These are phyloP conservation scores for Sporothrix variecibatus DNA, from an alignment of 2,329 filamentous ascomycete genomes.

Conservation along the genomic window DNA sequence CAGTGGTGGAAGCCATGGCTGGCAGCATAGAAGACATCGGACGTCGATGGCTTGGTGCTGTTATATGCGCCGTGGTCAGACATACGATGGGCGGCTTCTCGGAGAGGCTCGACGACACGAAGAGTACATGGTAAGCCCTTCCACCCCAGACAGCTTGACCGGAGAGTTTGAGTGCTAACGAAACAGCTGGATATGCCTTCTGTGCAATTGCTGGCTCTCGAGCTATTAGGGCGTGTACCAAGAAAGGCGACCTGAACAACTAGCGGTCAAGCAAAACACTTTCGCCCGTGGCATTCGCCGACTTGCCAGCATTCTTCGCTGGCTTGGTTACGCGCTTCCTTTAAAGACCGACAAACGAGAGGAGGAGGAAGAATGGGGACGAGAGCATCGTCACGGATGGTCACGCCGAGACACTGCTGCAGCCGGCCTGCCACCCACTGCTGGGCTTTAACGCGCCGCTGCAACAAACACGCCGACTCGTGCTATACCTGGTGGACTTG, in stretches of 20 bases:
- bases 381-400: conserved; percentile 35
- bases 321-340: conserved; percentile 59
- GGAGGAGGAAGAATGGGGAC: conserved; percentile 41
- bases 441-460: conserved; percentile 85
- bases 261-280: conserved; percentile 29
- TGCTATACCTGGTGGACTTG: conserved; percentile 94
- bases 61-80: conserved; percentile 69
- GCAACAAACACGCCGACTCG: conserved; percentile 90
- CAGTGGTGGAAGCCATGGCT: no score
- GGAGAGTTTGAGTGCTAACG: not conserved
- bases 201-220: conserved; percentile 79
- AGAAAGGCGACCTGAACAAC: conserved; percentile 37
- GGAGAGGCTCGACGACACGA: conserved; percentile 76
- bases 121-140: conserved; percentile 73
- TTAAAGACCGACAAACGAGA: conserved; percentile 54
- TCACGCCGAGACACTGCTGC: not conserved
- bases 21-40: conserved; percentile 72
- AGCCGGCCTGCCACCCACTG: conserved; percentile 34
- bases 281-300: conserved; percentile 45
- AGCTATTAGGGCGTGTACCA: conserved; percentile 69
- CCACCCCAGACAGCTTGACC: no score
- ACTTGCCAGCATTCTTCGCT: conserved; percentile 46
- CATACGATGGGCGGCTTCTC: conserved; percentile 85
- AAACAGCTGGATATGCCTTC: conserved; percentile 83
- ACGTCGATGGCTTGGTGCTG: conserved; percentile 67